phyloP scores from a whole-genome alignment of 208 protist genomes.

The Leishmania tarentolae region DNA sequence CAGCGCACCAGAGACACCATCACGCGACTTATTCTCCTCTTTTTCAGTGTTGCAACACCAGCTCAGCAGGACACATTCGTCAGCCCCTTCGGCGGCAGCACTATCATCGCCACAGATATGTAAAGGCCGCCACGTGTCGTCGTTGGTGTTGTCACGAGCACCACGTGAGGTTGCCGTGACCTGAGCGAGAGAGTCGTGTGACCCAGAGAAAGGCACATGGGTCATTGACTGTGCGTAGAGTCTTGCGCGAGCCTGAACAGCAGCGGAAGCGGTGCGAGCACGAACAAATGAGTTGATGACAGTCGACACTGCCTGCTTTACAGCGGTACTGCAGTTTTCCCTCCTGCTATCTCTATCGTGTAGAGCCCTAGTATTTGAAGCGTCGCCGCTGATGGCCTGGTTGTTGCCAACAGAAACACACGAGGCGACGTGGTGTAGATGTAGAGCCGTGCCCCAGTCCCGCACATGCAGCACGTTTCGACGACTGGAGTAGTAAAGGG shows the following conservation, averaged over 20 bases:
- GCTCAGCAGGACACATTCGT: conserved; percentile 16
- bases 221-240: not conserved
- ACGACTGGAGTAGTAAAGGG: conserved; percentile 25
- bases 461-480: conserved; percentile 25
- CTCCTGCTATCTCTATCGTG: not conserved
- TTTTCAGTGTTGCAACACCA: conserved; percentile 17
- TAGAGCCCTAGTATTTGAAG: not conserved
- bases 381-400: not conserved
- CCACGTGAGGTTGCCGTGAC: not conserved
- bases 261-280: not conserved
- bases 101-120: not conserved
- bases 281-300: not conserved
- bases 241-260: not conserved
- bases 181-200: not conserved
- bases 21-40: not conserved
- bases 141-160: not conserved
- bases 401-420: not conserved
- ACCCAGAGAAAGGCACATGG: not conserved
- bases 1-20: not conserved
- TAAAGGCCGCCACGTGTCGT: not conserved
- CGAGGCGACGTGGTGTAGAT: conserved; percentile 12
- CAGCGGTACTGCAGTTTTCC: not conserved
- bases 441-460: conserved; percentile 18
- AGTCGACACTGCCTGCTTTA: not conserved
- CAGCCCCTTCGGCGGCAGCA: conserved; percentile 3